A percentile compares a stretch with the other conserved stretches of the same genome.
phyloP scores from a whole-genome alignment of 495 filamentous ascomycete species.

The Lasiosphaeria miniovina region DNA sequence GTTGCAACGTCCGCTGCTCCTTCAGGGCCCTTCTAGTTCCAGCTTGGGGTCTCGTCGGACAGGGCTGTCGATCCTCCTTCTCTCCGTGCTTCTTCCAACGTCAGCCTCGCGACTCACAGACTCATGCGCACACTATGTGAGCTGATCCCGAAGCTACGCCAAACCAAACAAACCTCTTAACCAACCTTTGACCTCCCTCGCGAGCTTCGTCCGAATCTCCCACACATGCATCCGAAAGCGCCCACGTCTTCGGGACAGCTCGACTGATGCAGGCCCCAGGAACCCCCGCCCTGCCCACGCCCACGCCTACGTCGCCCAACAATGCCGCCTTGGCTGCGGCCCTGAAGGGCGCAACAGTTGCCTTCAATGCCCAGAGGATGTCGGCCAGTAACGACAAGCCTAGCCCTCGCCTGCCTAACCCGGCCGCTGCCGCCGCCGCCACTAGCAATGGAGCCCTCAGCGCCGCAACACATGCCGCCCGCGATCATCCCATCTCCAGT shows the following conservation, averaged over 20 bases:
- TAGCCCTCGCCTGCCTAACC: conserved; percentile 12
- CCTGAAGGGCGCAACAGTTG: conserved; percentile 46
- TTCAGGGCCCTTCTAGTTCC: no score
- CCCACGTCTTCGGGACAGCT: not conserved
- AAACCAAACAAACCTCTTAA: not conserved
- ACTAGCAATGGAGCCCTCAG: conserved; percentile 44
- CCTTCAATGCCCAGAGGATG: conserved; percentile 36
- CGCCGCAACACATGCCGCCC: conserved; percentile 41
- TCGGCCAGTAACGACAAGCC: conserved; percentile 12
- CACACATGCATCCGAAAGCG: not conserved
- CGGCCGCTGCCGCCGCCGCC: conserved; percentile 7
- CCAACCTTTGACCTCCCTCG: not conserved
- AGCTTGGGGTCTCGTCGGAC: no score
- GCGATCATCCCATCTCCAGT: conserved; percentile 15
- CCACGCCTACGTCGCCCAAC: conserved; percentile 4
- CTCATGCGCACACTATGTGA: not conserved
- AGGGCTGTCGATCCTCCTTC: no score
- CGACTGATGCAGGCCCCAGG: conserved; percentile 6
- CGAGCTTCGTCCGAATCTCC: not conserved
- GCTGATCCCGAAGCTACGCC: not conserved
- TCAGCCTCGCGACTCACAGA: no score
- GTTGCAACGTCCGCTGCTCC: no score
- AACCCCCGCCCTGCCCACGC: not conserved
- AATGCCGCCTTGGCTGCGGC: conserved; percentile 30
- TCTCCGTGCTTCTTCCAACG: no score